A percentile compares a stretch with the other conserved stretches of the same genome.
Evolutionary conservation across 2,329 filamentous ascomycete genomes (phyloP).

Genomic region (Monosporascus ibericus): DNA sequence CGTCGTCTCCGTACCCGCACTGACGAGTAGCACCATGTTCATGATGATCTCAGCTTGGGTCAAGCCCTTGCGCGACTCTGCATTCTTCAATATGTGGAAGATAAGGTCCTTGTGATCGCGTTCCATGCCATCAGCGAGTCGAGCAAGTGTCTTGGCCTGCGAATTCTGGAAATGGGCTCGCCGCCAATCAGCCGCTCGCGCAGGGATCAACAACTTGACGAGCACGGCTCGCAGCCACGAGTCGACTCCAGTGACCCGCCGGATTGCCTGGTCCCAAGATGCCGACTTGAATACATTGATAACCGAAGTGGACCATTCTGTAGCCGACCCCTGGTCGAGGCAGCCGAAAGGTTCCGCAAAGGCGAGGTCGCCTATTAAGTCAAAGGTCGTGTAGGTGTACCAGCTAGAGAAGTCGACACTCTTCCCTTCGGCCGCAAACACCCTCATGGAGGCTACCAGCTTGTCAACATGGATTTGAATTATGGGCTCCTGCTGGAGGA

Average conservation of each 20-base stretch:
- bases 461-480: slow-evolving; percentile 17
- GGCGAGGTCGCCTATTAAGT: slow-evolving; percentile 17
- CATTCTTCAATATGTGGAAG: slow-evolving; percentile 16
- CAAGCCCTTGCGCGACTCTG: slow-evolving; percentile 11
- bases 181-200: slow-evolving; percentile 14
- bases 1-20: slow-evolving; percentile 21
- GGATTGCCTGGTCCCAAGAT: slow-evolving; percentile 19
- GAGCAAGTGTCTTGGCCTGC: slow-evolving; percentile 14
- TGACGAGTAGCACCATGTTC: slow-evolving; percentile 17
- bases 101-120: slow-evolving; percentile 16
- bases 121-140: slow-evolving; percentile 10
- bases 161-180: slow-evolving; percentile 15
- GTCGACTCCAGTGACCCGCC: slow-evolving; percentile 18
- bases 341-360: slow-evolving; percentile 23
- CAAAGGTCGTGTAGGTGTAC: slow-evolving; percentile 17
- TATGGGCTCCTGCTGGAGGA: slow-evolving; percentile 17
- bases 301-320: slow-evolving; percentile 16
- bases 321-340: slow-evolving; percentile 12
- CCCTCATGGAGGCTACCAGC: slow-evolving; percentile 11
- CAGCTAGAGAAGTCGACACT: slow-evolving; percentile 18
- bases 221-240: slow-evolving; percentile 16
- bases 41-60: slow-evolving; percentile 15
- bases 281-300: slow-evolving; percentile 16
- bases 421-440: slow-evolving; percentile 3
- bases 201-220: slow-evolving; percentile 8